Evolutionary conservation across 257 asterid species (phyloP).

Genomic region (Plantago elongata): DNA sequence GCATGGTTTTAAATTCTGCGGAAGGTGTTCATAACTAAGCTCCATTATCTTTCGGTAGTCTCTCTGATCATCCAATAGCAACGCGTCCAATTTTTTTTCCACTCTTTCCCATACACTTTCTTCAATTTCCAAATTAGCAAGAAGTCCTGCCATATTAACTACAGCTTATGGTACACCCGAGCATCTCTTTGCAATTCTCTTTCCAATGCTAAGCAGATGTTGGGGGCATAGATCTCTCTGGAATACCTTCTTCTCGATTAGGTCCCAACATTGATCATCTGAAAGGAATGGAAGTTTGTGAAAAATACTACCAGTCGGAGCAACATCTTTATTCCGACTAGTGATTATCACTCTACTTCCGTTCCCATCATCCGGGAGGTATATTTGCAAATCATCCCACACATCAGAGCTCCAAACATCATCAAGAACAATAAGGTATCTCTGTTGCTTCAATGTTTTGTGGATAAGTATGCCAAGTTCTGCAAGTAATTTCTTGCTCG

Average conservation of each 20-base stretch:
- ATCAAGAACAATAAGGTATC: background rate
- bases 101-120: constrained; percentile 12
- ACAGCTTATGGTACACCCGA: constrained; percentile 18
- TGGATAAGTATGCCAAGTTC: background rate
- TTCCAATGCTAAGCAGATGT: background rate
- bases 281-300: background rate
- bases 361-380: constrained; percentile 1
- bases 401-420: background rate
- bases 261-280: constrained; percentile 10
- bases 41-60: background rate
- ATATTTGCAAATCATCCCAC: background rate
- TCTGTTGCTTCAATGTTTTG: background rate
- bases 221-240: constrained; percentile 8
- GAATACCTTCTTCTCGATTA: constrained; percentile 16
- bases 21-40: constrained; percentile 10
- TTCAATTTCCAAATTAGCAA: constrained; percentile 4
- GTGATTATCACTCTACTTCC: constrained; percentile 27
- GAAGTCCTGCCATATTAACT: constrained; percentile 21
- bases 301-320: background rate
- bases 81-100: constrained; percentile 1
- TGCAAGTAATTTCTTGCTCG: too few species aligned
- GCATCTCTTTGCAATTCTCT: constrained; percentile 4
- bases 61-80: background rate
- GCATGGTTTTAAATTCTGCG: constrained; percentile 14
- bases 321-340: background rate